Conservation (phyloP, 345 rosid species). For the Eutrema yunnanense region DNA sequence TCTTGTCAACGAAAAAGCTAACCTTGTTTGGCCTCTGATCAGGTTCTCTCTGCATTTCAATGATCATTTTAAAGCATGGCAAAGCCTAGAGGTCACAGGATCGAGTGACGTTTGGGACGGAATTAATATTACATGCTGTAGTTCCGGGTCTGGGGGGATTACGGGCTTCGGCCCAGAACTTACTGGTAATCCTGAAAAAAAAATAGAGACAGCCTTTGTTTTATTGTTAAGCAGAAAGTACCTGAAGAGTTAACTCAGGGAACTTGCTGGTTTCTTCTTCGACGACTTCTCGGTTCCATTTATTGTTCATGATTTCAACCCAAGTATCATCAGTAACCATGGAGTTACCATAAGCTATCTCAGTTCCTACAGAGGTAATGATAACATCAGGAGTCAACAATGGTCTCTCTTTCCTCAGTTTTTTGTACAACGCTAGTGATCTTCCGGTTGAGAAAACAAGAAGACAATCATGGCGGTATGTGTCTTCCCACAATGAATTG, state of each 20-base stretch:
- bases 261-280: constrained; percentile 75
- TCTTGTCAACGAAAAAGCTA: constrained; percentile 70
- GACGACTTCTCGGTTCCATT: constrained; percentile 72
- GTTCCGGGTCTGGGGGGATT: too few relatives aligned
- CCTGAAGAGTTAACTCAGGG: constrained; percentile 87
- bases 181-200: too few relatives aligned
- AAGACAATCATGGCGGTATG: constrained; percentile 69
- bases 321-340: constrained; percentile 85
- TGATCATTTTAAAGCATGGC: not conserved
- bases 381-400: constrained; percentile 92
- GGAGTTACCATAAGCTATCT: constrained; percentile 77
- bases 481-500: constrained; percentile 80
- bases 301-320: constrained; percentile 67
- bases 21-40: constrained; percentile 81
- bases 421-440: constrained; percentile 52
- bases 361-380: constrained; percentile 95
- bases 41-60: constrained; percentile 51
- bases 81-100: too few relatives aligned
- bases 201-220: not conserved
- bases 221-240: constrained; percentile 15
- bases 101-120: too few relatives aligned
- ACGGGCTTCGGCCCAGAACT: too few relatives aligned
- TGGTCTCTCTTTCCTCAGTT: constrained; percentile 74
- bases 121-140: too few relatives aligned
- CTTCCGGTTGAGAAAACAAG: constrained; percentile 94